Base-by-base conservation (phyloP, 108 stramenopile species). In the Cyclotella cryptica region DNA sequence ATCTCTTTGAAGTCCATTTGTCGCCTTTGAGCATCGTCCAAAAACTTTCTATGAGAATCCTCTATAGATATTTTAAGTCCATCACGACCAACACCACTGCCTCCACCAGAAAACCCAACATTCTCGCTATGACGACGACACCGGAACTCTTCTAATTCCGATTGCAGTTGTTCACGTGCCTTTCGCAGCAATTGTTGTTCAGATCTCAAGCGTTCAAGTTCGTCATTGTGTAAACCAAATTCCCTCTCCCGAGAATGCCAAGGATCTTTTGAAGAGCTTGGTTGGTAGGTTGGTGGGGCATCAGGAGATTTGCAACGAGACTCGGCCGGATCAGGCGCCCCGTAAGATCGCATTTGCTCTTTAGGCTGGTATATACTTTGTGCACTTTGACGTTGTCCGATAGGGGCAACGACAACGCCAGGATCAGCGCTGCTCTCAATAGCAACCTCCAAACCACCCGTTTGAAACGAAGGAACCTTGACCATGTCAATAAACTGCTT, bases 381-480 rank as follows among this genome's bases (percentile, higher is more conserved):
- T 55, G 55, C 2, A 8, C 22, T n/a, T 26, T 55, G 21, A 55
- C 11, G 5, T 2, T 55, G 24, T 3, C 22, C n/a, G 4, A 22
- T 22, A n/a, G 18, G 15, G 9, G 47, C n/a, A n/a, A 17, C 47
- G n/a, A 49, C 47, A 49, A n/a, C 18, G 3, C 2, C 47, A 49
- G 15, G 15, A n/a, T n/a, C n/a, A n/a, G 47, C 3, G n/a, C 18
- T n/a, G 3, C 9, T 49, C 47, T 49, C 47, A 9, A 49, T 3
- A 49, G 47, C 1, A 17, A n/a, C 55, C 24, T 24, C 55, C n/a
- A 22, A 12, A 26, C 24, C 55, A 12, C 22, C 22, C 21, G 55
- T 55, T n/a, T 55, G 11, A 55, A 55, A 55, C 22, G 55, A 55
- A 55, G 55, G 55, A 2, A 22, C 55, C 55, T 55, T 55, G 55